These are phyloP conservation scores for Aegilops tauschii DNA, from an alignment of 176 grass and related monocot species.

Conservation along the genomic window DNA sequence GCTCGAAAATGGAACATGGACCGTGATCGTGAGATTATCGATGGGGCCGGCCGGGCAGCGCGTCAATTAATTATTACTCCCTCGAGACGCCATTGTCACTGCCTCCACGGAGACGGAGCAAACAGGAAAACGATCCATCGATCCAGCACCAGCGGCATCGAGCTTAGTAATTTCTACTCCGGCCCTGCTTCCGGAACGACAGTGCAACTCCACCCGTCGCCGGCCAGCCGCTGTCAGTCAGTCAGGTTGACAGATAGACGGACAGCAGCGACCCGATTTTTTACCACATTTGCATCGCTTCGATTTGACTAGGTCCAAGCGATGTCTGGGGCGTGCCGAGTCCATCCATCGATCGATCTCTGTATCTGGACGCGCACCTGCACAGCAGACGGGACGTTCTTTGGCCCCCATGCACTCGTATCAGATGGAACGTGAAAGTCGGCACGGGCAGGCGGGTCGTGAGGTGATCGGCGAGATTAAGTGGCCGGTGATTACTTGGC, in stretches of 20 bases:
- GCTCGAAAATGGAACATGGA: too few relatives aligned
- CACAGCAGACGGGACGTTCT: neutral
- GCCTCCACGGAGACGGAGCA: too few relatives aligned
- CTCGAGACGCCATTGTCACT: too few relatives aligned
- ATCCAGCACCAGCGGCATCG: too few relatives aligned
- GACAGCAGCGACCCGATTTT: neutral
- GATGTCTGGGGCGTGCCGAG: too few relatives aligned
- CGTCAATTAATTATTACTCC: too few relatives aligned
- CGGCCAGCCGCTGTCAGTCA: neutral
- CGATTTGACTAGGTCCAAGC: neutral
- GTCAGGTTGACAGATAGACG: neutral
- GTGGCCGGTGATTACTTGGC: too few relatives aligned
- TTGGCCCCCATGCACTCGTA: neutral
- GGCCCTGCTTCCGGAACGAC: neutral
- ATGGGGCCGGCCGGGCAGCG: too few relatives aligned
- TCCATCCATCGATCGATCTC: too few relatives aligned
- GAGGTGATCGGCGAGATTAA: neutral
- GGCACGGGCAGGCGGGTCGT: neutral
- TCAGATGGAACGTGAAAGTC: constrained; percentile 28
- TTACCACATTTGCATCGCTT: neutral
- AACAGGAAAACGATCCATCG: too few relatives aligned
- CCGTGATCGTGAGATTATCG: too few relatives aligned
- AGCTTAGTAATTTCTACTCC: too few relatives aligned
- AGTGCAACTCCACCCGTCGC: constrained; percentile 24
- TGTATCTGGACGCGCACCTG: neutral